Percentiles rank a stretch among this genome's conserved stretches.
Conservation (phyloP, 2,329 filamentous ascomycete genomes). For the Diplodia mutila region DNA sequence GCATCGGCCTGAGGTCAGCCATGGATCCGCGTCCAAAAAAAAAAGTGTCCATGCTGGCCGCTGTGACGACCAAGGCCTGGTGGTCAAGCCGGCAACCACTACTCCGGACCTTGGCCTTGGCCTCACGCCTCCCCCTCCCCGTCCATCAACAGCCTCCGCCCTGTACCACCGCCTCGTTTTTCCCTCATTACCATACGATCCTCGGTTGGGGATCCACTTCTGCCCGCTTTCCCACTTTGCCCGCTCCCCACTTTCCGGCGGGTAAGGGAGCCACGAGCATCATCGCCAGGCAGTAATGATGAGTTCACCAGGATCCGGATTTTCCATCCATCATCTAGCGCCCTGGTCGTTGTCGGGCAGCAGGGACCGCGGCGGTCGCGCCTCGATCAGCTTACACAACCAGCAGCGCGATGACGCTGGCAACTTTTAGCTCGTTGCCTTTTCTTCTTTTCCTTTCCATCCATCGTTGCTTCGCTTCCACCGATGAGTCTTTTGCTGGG, state of each 20-base stretch:
- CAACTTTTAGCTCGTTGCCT: neutral
- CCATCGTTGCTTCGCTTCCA: neutral
- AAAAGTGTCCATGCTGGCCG: neutral
- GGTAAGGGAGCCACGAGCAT: neutral
- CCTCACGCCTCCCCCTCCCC: neutral
- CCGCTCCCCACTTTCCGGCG: neutral
- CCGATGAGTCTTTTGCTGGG: neutral
- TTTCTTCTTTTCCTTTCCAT: neutral
- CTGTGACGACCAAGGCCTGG: neutral
- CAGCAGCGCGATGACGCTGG: neutral
- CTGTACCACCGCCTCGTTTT: neutral
- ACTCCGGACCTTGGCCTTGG: neutral
- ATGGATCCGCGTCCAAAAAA: neutral
- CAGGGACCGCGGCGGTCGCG: neutral
- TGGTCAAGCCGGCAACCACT: neutral
- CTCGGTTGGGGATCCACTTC: neutral
- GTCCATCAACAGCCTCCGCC: neutral
- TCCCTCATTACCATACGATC: neutral
- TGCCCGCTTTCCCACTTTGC: neutral
- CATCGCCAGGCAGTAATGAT: neutral
- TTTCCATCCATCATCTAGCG: neutral
- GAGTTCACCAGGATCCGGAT: neutral
- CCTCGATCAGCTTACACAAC: slow-evolving; percentile 4
- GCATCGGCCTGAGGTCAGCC: neutral
- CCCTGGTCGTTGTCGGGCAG: neutral